phyloP scores from a whole-genome alignment of 345 rosid species.

The Eucalyptus tenuipes region DNA sequence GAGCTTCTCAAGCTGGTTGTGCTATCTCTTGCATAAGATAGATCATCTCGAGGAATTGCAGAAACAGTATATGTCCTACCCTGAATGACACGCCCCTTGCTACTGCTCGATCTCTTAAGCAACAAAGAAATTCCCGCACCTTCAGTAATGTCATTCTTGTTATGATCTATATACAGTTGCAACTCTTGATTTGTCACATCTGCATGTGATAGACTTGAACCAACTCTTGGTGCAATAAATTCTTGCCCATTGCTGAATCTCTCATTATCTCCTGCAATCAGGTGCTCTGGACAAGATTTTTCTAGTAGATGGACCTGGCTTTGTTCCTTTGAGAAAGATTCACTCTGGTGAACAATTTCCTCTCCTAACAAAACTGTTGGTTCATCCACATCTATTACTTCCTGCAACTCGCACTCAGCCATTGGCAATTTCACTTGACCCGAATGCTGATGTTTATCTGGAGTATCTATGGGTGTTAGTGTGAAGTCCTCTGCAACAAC shows the following conservation, averaged over 20 bases:
- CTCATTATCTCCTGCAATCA: conserved; percentile 27
- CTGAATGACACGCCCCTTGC: conserved; percentile 54
- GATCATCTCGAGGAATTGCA: conserved; percentile 51
- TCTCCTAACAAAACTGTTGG: conserved; percentile 8
- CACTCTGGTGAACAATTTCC: conserved; percentile 16
- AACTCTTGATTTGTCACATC: conserved; percentile 17
- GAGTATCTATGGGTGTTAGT: conserved; percentile 3
- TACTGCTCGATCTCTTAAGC: conserved; percentile 73
- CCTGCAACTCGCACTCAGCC: conserved; percentile 7
- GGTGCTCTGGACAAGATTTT: conserved; percentile 9
- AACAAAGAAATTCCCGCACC: conserved; percentile 56
- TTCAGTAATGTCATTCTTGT: conserved; percentile 25
- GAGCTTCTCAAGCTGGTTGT: conserved; percentile 78
- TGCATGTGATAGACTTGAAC: conserved; percentile 8
- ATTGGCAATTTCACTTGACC: conserved; percentile 13
- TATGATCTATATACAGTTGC: conserved; percentile 10
- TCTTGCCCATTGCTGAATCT: neutral
- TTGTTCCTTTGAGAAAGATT: conserved; percentile 8
- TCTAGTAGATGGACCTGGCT: conserved; percentile 12
- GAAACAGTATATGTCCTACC: conserved; percentile 56
- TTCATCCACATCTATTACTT: conserved; percentile 17
- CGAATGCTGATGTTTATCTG: conserved; percentile 11
- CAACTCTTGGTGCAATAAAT: conserved; percentile 4
- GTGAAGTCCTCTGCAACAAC: conserved; percentile 18
- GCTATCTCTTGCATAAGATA: conserved; percentile 55